Percentiles rank a stretch among this genome's conserved stretches.
Evolutionary conservation across 345 rosid species (phyloP).

Genomic region (Eucalyptus sideroxylon): DNA sequence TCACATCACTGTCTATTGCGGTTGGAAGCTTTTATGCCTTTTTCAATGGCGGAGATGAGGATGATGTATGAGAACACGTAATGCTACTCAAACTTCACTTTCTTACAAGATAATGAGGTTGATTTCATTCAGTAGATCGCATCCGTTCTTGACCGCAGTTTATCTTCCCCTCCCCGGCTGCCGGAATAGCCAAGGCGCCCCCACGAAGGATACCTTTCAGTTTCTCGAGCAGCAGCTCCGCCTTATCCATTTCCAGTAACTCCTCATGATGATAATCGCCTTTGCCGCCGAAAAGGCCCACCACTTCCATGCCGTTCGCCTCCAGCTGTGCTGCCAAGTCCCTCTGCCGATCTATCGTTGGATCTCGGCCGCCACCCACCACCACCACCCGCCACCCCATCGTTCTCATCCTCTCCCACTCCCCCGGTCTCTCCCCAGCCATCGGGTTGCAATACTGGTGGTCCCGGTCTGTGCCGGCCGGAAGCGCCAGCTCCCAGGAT

Average conservation of each 20-base stretch:
- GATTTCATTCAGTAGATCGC: background rate
- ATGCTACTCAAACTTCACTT: background rate
- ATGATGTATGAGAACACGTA: background rate
- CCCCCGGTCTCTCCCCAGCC: background rate
- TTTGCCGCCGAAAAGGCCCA: background rate
- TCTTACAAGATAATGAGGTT: background rate
- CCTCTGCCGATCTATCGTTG: constrained; percentile 4
- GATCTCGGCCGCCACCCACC: constrained; percentile 1
- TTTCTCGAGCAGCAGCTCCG: background rate
- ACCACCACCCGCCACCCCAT: constrained; percentile 10
- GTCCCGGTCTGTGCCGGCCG: constrained; percentile 12
- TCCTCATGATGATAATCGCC: background rate
- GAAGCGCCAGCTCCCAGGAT: constrained; percentile 23
- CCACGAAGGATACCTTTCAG: background rate
- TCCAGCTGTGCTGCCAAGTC: constrained; percentile 5
- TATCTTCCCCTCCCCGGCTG: background rate
- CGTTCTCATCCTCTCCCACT: background rate
- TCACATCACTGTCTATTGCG: background rate
- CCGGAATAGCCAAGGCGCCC: background rate
- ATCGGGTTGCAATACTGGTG: constrained; percentile 27
- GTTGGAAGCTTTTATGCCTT: background rate
- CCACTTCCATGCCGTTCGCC: constrained; percentile 2
- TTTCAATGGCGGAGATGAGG: background rate
- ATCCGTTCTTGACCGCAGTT: background rate
- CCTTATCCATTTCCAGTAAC: background rate